Conservation (phyloP, 2,329 filamentous ascomycete genomes). For the Huntiella bhutanensis region DNA sequence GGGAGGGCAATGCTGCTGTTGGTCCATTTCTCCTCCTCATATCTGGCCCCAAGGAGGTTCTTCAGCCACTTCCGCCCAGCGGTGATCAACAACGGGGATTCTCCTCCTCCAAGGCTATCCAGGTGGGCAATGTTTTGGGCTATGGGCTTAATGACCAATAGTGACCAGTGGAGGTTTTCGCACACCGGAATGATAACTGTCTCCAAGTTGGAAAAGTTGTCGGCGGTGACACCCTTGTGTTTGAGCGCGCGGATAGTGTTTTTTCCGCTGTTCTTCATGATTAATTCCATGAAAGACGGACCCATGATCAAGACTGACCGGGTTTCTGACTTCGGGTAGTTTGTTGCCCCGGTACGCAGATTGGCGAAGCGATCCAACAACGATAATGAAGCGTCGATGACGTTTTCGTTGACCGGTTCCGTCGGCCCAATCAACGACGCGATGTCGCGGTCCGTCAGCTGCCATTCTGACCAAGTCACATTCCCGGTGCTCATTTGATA, state of each 20-base stretch:
- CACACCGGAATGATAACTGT: slow-evolving; percentile 54
- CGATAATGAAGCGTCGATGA: slow-evolving; percentile 47
- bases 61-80: slow-evolving; percentile 35
- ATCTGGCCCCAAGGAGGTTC: slow-evolving; percentile 36
- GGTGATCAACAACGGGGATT: slow-evolving; percentile 22
- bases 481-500: too few relatives aligned
- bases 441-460: too few relatives aligned
- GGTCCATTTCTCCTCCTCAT: slow-evolving; percentile 39
- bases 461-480: too few relatives aligned
- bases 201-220: slow-evolving; percentile 45
- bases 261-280: slow-evolving; percentile 28
- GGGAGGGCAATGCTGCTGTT: slow-evolving; percentile 5
- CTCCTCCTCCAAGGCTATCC: slow-evolving; percentile 38
- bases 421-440: too few relatives aligned
- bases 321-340: slow-evolving; percentile 22
- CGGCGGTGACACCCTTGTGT: slow-evolving; percentile 33
- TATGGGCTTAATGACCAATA: slow-evolving; percentile 45
- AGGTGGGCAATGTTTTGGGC: slow-evolving; percentile 45
- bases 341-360: slow-evolving; percentile 32
- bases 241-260: slow-evolving; percentile 36
- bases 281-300: slow-evolving; percentile 44
- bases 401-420: slow-evolving; percentile 13
- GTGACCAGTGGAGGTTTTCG: slow-evolving; percentile 46
- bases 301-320: slow-evolving; percentile 45
- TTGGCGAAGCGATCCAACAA: slow-evolving; percentile 43